Conservation (phyloP, 2,329 filamentous ascomycete species). For the Penicillium oxalicum region DNA sequence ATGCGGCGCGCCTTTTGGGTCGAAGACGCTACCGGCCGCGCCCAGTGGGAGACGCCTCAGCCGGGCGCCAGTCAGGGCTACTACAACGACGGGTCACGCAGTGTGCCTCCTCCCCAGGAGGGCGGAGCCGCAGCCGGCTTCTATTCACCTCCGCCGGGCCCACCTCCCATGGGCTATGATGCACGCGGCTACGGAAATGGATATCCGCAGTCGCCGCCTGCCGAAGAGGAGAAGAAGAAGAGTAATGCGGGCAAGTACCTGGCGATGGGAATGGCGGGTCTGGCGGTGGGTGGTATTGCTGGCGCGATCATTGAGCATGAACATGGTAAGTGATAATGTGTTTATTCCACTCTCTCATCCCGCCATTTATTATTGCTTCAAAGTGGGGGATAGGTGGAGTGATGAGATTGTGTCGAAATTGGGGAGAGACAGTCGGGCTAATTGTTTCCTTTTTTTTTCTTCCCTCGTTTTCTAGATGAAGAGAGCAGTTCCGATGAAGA, state of each 20-base stretch:
- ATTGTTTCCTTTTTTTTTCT: background rate
- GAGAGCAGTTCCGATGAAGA: slow-evolving; percentile 8
- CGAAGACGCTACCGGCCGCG: slow-evolving; percentile 55
- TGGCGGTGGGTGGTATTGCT: slow-evolving; percentile 52
- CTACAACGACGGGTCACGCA: slow-evolving; percentile 20
- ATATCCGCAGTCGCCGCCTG: slow-evolving; percentile 16
- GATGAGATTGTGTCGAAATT: too few species aligned
- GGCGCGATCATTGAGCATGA: slow-evolving; percentile 54
- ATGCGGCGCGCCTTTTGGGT: slow-evolving; percentile 61
- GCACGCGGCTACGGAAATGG: slow-evolving; percentile 7
- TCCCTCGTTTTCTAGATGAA: background rate
- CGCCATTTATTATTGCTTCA: too few species aligned
- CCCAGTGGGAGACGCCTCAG: slow-evolving; percentile 58
- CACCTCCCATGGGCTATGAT: slow-evolving; percentile 18
- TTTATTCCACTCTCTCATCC: background rate
- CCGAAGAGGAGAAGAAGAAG: slow-evolving; percentile 30
- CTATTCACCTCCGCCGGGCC: slow-evolving; percentile 15
- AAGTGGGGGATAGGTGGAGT: too few species aligned
- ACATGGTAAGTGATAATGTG: slow-evolving; percentile 42
- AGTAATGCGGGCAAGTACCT: slow-evolving; percentile 49
- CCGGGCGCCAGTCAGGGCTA: slow-evolving; percentile 14
- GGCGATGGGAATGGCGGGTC: slow-evolving; percentile 52
- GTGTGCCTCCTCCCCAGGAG: slow-evolving; percentile 16
- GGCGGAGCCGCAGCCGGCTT: slow-evolving; percentile 12
- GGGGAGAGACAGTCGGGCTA: background rate